Evolutionary conservation across 2,329 filamentous ascomycete genomes (phyloP).

Genomic region (Aspergillaceae sp.): DNA sequence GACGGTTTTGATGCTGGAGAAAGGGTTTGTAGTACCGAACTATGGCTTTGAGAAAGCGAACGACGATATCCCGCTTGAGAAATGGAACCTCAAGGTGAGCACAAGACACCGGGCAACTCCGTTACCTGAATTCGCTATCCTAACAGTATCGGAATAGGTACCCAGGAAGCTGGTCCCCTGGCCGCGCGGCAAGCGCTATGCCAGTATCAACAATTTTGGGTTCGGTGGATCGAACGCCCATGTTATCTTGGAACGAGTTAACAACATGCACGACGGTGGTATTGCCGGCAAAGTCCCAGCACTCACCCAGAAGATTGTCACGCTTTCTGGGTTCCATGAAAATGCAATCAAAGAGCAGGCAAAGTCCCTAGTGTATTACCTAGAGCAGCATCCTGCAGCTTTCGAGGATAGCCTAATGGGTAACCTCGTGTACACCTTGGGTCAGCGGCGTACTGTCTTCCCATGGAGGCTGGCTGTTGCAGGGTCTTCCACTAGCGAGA

Average conservation of each 20-base stretch:
- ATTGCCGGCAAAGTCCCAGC: conserved; percentile 8
- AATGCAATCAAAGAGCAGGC: conserved; percentile 16
- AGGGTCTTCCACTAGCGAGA: conserved; percentile 13
- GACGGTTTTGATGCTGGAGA: conserved; percentile 18
- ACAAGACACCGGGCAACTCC: too few relatives aligned
- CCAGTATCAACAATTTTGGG: conserved; percentile 20
- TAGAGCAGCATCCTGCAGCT: conserved; percentile 15
- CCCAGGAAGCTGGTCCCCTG: conserved; percentile 11
- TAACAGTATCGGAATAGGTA: neutral
- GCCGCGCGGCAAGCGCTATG: conserved; percentile 18
- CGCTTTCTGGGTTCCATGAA: conserved; percentile 21
- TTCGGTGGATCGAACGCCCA: conserved; percentile 24
- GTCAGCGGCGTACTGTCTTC: conserved; percentile 17
- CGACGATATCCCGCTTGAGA: conserved; percentile 16
- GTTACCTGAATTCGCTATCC: too few relatives aligned
- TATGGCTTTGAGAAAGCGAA: conserved; percentile 21
- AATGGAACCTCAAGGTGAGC: conserved; percentile 13
- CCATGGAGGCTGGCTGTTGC: conserved; percentile 17
- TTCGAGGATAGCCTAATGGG: conserved; percentile 16
- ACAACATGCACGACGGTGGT: conserved; percentile 4
- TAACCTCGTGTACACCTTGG: conserved; percentile 19
- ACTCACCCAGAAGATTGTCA: conserved; percentile 10
- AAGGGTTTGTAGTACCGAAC: conserved; percentile 17
- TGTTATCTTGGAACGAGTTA: conserved; percentile 14
- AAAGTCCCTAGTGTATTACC: conserved; percentile 17